Base-by-base conservation (phyloP, 306 rosid species). In the Citrullus mucosospermus region DNA sequence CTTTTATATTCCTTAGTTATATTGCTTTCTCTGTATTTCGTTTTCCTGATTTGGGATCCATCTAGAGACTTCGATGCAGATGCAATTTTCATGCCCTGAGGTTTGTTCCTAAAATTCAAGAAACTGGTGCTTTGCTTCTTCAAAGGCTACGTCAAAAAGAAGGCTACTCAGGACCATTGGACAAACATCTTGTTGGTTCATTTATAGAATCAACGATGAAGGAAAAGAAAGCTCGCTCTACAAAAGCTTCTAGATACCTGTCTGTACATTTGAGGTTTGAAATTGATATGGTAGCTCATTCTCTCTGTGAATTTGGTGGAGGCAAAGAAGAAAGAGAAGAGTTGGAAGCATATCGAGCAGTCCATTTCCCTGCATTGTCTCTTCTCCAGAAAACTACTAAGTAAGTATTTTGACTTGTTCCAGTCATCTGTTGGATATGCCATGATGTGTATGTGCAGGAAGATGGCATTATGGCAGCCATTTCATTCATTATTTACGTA, bases 41-140 rank as follows among this genome's bases (percentile, higher is more conserved):
- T 73, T 17, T 73, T 88, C 90, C 99, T 95, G 86, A 92, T 92
- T 90, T 81, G 88, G 90, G 82, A 84, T 87, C 90, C 97, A 95
- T 95, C 83, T 90, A 95, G 97, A 92, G 97, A 86, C 96, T 95
- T 88, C 97, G 99, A 78, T 95, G 99, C 99, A 92, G 97, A 88
- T 95, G 99, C 86, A 95, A 95, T 85, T 95, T 95, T 84, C 91
- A 92, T 53, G 97, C 97, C 74, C 86, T 95, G 85, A 94, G 86
- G 85, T 95, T 95, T 91, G 92, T 88, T 83, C 96, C 97, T 81
- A 91, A 85, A 88, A 91, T 95, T 81, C 99, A 92, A 95, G 88
- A 91, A 88, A 81, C 92, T 12, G 97, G 97, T 79, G 93, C 93
- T 73, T 83, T 91, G 84, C 91, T 95, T 85, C 92, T 95, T 78